phyloP scores from a whole-genome alignment of 2,329 filamentous ascomycete genomes.

The Alternaria angustiovoidea region DNA sequence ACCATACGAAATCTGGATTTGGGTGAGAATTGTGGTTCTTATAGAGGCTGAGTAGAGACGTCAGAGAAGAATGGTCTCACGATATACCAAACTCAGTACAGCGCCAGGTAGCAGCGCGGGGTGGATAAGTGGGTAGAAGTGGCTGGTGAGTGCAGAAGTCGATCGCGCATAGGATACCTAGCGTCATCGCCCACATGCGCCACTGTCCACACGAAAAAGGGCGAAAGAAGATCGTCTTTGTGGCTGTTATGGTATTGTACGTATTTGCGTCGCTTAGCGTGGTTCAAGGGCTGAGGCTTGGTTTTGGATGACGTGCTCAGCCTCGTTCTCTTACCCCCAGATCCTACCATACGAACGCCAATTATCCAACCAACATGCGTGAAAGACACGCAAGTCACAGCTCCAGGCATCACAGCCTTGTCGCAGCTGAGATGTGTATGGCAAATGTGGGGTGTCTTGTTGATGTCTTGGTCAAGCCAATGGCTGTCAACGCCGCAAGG shows the following conservation, averaged over 20 bases:
- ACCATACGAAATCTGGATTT: no score
- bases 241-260: background rate
- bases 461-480: slow-evolving; percentile 22
- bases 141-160: no score
- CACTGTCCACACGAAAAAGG: background rate
- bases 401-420: background rate
- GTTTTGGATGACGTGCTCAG: background rate
- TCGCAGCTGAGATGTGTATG: background rate
- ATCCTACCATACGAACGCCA: background rate
- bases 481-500: slow-evolving; percentile 25
- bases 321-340: background rate
- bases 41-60: no score
- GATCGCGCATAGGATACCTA: no score
- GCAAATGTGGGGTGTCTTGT: slow-evolving; percentile 8
- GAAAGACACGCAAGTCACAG: background rate
- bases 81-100: no score
- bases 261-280: background rate
- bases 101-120: no score
- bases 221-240: background rate
- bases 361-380: slow-evolving; percentile 1
- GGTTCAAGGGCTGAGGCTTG: slow-evolving; percentile 6
- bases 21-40: no score
- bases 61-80: no score
- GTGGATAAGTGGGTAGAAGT: no score
- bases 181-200: background rate